Conservation (phyloP, 73 alveolate genomes). For the Paramecium sonneborni region DNA sequence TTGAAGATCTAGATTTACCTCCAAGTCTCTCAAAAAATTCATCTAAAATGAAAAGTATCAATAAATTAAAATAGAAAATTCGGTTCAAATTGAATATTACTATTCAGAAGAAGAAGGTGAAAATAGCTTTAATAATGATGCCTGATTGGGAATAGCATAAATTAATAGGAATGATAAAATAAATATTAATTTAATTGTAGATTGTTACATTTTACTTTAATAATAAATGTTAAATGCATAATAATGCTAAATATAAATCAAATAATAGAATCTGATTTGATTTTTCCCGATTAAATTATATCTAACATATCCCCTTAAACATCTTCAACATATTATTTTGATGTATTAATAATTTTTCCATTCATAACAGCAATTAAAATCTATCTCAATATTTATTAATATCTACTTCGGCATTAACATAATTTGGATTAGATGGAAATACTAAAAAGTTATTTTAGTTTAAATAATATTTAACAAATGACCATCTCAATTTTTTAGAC, state of each 20-base stretch:
- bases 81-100: not conserved
- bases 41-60: not conserved
- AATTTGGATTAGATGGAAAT: conserved; percentile 6
- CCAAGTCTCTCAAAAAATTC: conserved; percentile 42
- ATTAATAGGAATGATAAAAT: not conserved
- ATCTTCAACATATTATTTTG: conserved; percentile 9
- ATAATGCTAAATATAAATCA: not conserved
- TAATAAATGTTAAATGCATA: not conserved
- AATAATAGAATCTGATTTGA: not conserved
- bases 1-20: conserved; percentile 21
- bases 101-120: conserved; percentile 23
- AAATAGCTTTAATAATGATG: not conserved
- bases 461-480: conserved; percentile 10
- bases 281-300: not conserved
- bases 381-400: not conserved
- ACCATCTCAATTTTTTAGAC: not conserved
- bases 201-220: not conserved
- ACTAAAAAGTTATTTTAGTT: not conserved
- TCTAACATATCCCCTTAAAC: not conserved
- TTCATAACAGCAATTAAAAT: conserved; percentile 23
- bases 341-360: conserved; percentile 26
- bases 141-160: not conserved
- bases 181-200: not conserved
- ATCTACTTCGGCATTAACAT: conserved; percentile 4
- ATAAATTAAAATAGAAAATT: not conserved